Conservation (phyloP, 2,329 filamentous ascomycete species). For the Botrytis paeoniae region DNA sequence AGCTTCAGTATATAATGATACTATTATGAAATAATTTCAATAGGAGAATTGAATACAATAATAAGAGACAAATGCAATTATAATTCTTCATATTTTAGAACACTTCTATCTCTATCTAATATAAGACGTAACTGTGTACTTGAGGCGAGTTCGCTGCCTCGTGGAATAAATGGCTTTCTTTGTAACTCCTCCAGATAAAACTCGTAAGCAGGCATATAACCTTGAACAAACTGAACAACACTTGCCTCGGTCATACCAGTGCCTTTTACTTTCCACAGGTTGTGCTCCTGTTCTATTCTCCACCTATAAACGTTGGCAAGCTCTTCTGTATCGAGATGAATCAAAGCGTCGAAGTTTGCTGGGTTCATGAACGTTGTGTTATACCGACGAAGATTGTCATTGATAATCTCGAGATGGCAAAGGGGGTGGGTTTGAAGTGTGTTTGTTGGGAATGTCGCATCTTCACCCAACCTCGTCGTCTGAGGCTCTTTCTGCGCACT, state of each 20-base stretch:
- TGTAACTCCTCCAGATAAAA: neutral
- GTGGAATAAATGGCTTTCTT: neutral
- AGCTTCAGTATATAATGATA: too few species aligned
- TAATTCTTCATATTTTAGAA: neutral
- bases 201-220: neutral
- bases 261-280: neutral
- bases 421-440: neutral
- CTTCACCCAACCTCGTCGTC: neutral
- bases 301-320: neutral
- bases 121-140: neutral
- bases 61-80: neutral
- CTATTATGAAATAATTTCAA: too few species aligned
- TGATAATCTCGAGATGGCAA: neutral
- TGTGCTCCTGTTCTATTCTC: neutral
- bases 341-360: neutral
- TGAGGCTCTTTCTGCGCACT: neutral
- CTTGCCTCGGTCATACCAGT: neutral
- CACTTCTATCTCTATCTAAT: neutral
- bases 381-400: neutral
- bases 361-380: neutral
- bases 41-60: too few species aligned
- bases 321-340: neutral
- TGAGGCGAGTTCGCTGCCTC: neutral
- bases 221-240: neutral
- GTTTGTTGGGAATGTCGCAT: neutral